Conservation (phyloP, 495 filamentous ascomycete genomes). For the Penicillium robsamsonii region DNA sequence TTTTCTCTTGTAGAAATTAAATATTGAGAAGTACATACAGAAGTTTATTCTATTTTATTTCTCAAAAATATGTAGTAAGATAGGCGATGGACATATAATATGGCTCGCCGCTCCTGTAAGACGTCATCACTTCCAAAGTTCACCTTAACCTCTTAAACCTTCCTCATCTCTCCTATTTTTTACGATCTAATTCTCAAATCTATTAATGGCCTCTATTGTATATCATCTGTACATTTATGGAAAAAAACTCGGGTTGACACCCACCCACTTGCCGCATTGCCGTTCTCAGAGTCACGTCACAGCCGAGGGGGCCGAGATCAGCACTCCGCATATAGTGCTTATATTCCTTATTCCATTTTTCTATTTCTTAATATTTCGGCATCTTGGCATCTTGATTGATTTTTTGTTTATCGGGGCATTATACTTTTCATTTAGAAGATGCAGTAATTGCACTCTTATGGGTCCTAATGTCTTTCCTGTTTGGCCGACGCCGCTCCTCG, state of each 20-base stretch:
- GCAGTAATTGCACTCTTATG: background rate
- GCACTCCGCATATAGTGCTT: constrained; percentile 12
- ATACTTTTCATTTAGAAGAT: background rate
- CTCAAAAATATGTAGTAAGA: background rate
- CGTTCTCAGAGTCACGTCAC: constrained; percentile 17
- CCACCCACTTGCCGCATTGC: constrained; percentile 14
- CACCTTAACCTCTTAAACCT: background rate
- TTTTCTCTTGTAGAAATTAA: background rate
- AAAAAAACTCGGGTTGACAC: constrained; percentile 14
- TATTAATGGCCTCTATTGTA: too few species aligned
- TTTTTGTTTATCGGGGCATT: background rate
- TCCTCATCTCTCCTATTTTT: background rate
- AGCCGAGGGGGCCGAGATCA: constrained; percentile 19
- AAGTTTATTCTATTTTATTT: background rate
- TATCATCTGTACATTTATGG: background rate
- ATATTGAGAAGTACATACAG: background rate
- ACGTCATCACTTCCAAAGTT: constrained; percentile 1
- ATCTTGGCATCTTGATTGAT: too few species aligned
- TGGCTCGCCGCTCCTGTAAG: background rate
- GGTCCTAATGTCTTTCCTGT: constrained; percentile 21
- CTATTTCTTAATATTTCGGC: background rate
- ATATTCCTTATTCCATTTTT: constrained; percentile 2
- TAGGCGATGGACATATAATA: background rate
- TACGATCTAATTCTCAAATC: background rate
- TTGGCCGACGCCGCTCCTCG: constrained; percentile 26